Evolutionary conservation across 768 basidiomycete species (phyloP), one percentile per base, ranked within the genome.

Genomic region (Terana coerulea): DNA sequence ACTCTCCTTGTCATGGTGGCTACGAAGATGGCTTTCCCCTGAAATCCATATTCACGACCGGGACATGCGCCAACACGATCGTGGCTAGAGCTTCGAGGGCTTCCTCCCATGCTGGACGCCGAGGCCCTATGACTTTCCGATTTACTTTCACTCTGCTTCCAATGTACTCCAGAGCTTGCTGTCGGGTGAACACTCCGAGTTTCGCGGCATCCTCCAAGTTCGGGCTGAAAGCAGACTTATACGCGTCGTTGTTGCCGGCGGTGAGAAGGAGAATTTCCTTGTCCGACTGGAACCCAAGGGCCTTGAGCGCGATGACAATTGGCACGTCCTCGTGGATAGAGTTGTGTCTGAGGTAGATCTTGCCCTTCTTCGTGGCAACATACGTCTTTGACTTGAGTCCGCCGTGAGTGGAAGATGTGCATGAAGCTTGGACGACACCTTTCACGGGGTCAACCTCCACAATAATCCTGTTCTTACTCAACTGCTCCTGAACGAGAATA

Each of bases 381-480:
- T 99, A 98, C 0, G 97, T 95, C 69, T 99, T 99, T 28, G 95
- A 98, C 68, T 98, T 98, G 35, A 89, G 73, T 39, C 87, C 86
- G 10, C 85, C 87, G 47, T 88, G 89, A 21, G 86, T 88, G 12
- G 88, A 89, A 39, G 94, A 97, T 44, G 95, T 98, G 69, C 95
- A 97, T 3, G 92, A 94, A 2, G 95, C 93, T 66, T 92, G 92
- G 0, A 97, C 94, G 33, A 87, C 73, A 5, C 90, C 91, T 69
- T 98, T 98, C 35, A 84, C 84, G 19, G 78, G 70, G 68, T 98
- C 97, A 5, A 86, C 89, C 73, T 98, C 97, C 55, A 99, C 97
- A 59, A 99, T 98, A 64, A 99, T 99, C 35, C 97, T 82, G 68
- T 99, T 98, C 77, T 98, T 98, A 77, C 91, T 95, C 63, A 98